Evolutionary conservation across 108 stramenopile genomes (phyloP), one percentile per base, ranked within the genome.

Genomic region (Skeletonema tropicum): DNA sequence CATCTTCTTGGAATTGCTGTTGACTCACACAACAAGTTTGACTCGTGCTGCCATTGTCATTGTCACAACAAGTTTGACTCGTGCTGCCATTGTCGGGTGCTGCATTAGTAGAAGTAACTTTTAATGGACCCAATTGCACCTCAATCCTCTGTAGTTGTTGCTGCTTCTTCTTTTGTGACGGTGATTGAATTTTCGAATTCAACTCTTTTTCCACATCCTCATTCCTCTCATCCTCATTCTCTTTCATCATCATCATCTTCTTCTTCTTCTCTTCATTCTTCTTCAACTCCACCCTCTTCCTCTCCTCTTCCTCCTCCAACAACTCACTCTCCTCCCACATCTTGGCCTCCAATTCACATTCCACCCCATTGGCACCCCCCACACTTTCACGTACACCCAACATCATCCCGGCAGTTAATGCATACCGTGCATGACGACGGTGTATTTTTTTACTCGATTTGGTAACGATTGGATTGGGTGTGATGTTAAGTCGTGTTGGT

Each of bases 371-470:
- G 10, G 76, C 76, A 26, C 84, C 84, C 10, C 85, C 85, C 19
- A 86, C 85, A 41, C 69, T 61, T 41, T 83, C 79, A 5, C 93
- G 72, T 12, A 97, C 87, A 0, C 94, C 94, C 30, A 94, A 83
- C 95, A 96, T 96, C 97, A 97, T 97, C 19, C 93, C 92, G 15
- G 90, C 91, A 25, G 90, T 83, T 2, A 96, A 70, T 11, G 86
- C 84, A 59, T 93, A 94, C 46, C 87, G 88, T 15, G 90, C 89
- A 63, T 93, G 94, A 52, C 81, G 80, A 61, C 76, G 87, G 8
- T 88, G 73, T 49, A 95, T 94, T 66, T 74, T 79, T 55, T 83
- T 86, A 14, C 71, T 71, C 12, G 66, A 58, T 45, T 65, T 75
- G 13, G 39, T 49, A 19, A 79, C 79, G 15, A 79, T 79, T 32